phyloP scores from a whole-genome alignment of 139 green algal species.

The Tetradesmus obliquus region DNA sequence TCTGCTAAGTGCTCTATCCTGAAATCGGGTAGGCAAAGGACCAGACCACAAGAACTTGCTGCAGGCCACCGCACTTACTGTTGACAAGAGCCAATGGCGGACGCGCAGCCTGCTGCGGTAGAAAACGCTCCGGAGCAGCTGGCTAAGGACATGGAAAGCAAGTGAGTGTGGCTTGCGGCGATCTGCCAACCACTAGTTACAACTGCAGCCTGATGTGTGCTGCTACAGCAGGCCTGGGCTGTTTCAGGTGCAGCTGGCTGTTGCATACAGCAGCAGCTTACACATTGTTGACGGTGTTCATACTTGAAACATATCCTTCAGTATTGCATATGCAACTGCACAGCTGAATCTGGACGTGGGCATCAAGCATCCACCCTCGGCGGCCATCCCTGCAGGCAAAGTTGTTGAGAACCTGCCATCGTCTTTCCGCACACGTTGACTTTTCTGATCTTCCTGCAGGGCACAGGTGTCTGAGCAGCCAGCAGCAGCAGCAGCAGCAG shows the following conservation, averaged over 20 bases:
- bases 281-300: too few species aligned
- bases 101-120: neutral
- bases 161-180: neutral
- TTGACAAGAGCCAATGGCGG: neutral
- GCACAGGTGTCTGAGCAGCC: conserved; percentile 11
- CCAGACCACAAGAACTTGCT: neutral
- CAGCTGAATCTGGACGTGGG: too few species aligned
- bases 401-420: neutral
- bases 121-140: neutral
- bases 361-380: neutral
- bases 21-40: too few species aligned
- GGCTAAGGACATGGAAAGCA: neutral
- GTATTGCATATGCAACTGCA: too few species aligned
- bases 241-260: too few species aligned
- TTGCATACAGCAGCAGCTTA: too few species aligned
- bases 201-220: neutral
- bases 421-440: neutral
- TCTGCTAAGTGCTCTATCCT: too few species aligned
- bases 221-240: neutral
- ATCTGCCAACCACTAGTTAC: neutral
- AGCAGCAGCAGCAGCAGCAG: conserved; percentile 14
- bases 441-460: neutral
- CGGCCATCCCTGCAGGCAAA: neutral
- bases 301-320: too few species aligned
- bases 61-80: neutral